Base-by-base conservation (phyloP, 768 basidiomycete genomes). In the Zangia roseola region DNA sequence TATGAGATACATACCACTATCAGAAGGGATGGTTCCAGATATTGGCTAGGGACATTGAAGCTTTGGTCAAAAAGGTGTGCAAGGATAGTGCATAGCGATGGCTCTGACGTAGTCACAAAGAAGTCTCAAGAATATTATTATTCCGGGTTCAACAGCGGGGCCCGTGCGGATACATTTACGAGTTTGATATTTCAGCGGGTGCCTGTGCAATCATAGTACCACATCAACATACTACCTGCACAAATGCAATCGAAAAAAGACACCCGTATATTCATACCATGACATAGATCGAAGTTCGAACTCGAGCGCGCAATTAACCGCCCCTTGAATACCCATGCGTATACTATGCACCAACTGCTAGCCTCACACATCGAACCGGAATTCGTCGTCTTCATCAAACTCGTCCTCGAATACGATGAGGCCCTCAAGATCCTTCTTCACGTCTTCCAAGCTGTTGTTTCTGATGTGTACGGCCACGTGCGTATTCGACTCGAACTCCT, bases 341-440 rank as follows among this genome's bases (percentile, higher is more conserved):
- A 16, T 31, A n/a, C n/a, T n/a, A 31, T 31, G 31, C 14, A 30
- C 14, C 6, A 10, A n/a, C 47, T 9, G 10, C 10, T 16, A 6
- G 12, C 21, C 17, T 63, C 43, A 67, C 17, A 67, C 56, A 24
- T 57, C 54, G 31, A 67, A 69, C 36, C 50, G 59, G 51, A 67
- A 69, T 25, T 40, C 65, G n/a, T 69, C 65, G 9, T 56, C 57
- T 1, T 60, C 60, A 20, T 56, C 58, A 9, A 63, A 65, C 20
- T 36, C 59, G 25, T 63, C 63, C 16, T 54, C 65, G 19, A 69
- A 61, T 34, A 68, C 62, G 55, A 67, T 50, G 35, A 62, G 42
- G 16, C 56, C 62, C 37, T 69, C 62, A 23, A 69, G 64, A 14
- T 58, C 57, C 43, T 64, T 69, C 52, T 61, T 67, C 43, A 65